Conservation (phyloP, 768 basidiomycete species). For the Pilatotrama ljubarskyi region DNA sequence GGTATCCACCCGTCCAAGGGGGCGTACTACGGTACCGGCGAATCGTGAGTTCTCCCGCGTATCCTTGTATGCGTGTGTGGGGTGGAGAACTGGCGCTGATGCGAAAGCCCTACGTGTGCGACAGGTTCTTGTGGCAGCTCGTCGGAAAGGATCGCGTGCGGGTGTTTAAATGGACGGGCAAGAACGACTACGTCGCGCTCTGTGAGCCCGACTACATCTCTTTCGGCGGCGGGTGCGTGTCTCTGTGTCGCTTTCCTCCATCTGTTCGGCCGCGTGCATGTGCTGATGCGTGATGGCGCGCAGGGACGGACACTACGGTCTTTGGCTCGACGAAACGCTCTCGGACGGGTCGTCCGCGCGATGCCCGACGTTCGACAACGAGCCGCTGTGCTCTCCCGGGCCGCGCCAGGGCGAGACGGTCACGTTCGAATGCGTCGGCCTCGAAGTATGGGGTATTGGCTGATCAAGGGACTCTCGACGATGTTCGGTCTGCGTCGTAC, state of each 20-base stretch:
- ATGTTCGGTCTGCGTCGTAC: background rate
- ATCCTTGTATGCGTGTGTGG: background rate
- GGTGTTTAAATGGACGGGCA: conserved; percentile 82
- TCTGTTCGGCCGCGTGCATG: background rate
- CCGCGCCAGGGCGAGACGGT: conserved; percentile 48
- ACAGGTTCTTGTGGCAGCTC: conserved; percentile 78
- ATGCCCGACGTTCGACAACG: conserved; percentile 88
- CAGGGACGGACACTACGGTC: conserved; percentile 56
- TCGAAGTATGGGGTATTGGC: conserved; percentile 89
- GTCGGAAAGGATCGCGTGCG: conserved; percentile 44
- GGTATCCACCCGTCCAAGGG: conserved; percentile 59
- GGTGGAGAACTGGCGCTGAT: background rate
- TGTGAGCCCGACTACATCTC: conserved; percentile 81
- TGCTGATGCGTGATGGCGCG: background rate
- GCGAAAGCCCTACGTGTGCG: background rate
- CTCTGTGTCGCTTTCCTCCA: background rate
- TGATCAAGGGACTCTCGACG: conserved; percentile 1
- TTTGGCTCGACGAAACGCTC: conserved; percentile 84
- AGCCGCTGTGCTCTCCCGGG: conserved; percentile 63
- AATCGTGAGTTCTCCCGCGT: conserved; percentile 53
- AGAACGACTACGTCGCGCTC: conserved; percentile 86
- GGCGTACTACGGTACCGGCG: conserved; percentile 86
- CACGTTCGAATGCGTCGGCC: conserved; percentile 86
- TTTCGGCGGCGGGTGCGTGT: conserved; percentile 83
- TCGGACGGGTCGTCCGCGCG: conserved; percentile 80